Evolutionary conservation across 75 land plant genomes (phyloP), one percentile per base, ranked within the genome.

Genomic region (Selaginella moellendorffii): DNA sequence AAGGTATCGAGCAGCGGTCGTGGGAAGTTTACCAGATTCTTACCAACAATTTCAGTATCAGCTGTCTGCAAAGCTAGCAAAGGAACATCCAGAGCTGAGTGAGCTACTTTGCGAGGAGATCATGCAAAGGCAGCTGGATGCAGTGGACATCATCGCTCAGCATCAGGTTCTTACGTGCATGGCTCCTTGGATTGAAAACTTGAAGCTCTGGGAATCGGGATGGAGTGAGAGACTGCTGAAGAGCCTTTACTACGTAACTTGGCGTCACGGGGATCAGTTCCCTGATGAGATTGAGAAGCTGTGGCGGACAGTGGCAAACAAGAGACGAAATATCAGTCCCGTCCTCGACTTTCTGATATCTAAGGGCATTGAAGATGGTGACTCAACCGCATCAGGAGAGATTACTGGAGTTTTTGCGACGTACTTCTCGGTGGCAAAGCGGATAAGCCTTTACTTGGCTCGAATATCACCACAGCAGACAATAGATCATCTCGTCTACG

Each of bases 161-260:
- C 99, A 95, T 74, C 99, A 95, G 52, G 99, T 95, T 21, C 65
- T 95, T 12, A 95, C 99, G 0, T 95, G 99, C 77, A 90, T 95
- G 97, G 99, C 99, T 66, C 99, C 99, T 31, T 95, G 99, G 99
- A 90, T 95, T 62, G 97, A 95, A 56, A 95, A 95, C 68, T 78
- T 95, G 12, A 84, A 95, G 27, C 80, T 86, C 21, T 71, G 72
- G 79, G 91, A 86, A 30, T 80, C 85, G 54, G 99, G 99, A 9
- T 95, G 99, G 99, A 78, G 90, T 67, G 97, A 95, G 27, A 76
- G 99, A 24, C 65, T 95, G 24, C 65, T 95, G 54, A 95, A 95
- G 65, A 86, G 91, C 56, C 76, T 95, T 52, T 95, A 95, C 52
- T 95, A 95, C 79, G 99, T 95, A 20, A 95, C 99, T 1, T 95